Base-by-base conservation (phyloP, 768 basidiomycete species). In the Cyclocybe aegerita region DNA sequence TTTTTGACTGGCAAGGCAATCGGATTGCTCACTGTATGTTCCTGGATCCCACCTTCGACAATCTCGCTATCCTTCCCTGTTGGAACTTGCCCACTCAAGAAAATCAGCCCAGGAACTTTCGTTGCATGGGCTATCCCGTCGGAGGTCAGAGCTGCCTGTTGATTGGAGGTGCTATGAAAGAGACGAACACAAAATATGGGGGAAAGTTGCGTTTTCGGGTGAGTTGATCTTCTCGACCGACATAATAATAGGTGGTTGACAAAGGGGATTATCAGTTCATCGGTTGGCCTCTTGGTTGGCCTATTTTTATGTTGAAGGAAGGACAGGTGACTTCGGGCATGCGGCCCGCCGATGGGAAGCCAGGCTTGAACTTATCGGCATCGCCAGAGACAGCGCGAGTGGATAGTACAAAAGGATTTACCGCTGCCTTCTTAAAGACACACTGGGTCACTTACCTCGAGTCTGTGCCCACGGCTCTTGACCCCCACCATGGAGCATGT, bases 61-160 rank as follows among this genome's bases (percentile, higher is more conserved):
- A 81, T 56, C 11, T 72, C 70, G 11, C 79, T 81, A 36, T 71
- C 62, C 47, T 61, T 67, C 55, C 76, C 78, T 9, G 75, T 72
- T 1, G 83, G 83, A 5, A 75, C 77, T 61, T 83, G 81, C 4
- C 82, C 84, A 52, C 81, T 84, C 36, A 83, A 67, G 62, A 83
- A 85, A 52, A 83, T 76, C 42, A 85, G 62, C 5, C 82, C 81
- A 1, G 79, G 75, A 9, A 77, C 70, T 61, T 82, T 83, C 10
- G 76, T 77, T 11, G 78, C 80, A 68, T 81, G 80, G 9, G 80
- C 80, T 82, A 55, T 17, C 12, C 30, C 44, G 8, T 15, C 41
- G 30, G 9, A 32, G 47, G 38, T 32, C 12, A 14, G 11, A 12
- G 30, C 43, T 39, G 9, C 30, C 23, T 15, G 30, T 16, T 31